phyloP scores from a whole-genome alignment of 768 basidiomycete genomes.

The Mycena indigotica region DNA sequence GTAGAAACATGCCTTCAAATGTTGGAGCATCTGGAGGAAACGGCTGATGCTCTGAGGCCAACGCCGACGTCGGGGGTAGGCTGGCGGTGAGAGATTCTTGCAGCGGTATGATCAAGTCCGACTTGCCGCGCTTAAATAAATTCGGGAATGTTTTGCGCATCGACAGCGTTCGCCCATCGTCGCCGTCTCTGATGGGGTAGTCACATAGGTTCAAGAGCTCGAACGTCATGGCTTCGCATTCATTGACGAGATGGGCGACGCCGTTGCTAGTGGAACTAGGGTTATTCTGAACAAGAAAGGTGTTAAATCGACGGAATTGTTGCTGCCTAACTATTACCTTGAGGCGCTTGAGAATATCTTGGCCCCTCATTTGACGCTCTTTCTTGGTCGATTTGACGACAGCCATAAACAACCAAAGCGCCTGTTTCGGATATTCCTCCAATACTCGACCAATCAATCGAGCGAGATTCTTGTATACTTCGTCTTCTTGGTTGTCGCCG shows the following conservation, averaged over 20 bases:
- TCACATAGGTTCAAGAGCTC: constrained; percentile 73
- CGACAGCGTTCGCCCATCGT: constrained; percentile 40
- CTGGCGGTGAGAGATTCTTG: constrained; percentile 90
- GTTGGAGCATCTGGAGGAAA: constrained; percentile 78
- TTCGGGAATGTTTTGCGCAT: constrained; percentile 60
- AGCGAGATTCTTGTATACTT: constrained; percentile 62
- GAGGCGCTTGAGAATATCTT: constrained; percentile 56
- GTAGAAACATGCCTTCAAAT: constrained; percentile 63
- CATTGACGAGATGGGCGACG: constrained; percentile 53
- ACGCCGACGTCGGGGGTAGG: constrained; percentile 73
- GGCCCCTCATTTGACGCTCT: constrained; percentile 62
- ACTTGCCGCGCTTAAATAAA: constrained; percentile 59
- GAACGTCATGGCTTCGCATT: constrained; percentile 64
- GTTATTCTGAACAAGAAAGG: constrained; percentile 39
- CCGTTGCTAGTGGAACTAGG: constrained; percentile 43
- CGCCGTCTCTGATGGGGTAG: constrained; percentile 42
- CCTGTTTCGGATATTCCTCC: constrained; percentile 84
- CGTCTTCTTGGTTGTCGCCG: constrained; percentile 54
- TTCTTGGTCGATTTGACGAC: constrained; percentile 81
- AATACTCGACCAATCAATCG: constrained; percentile 74
- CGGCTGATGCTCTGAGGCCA: constrained; percentile 69
- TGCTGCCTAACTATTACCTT: constrained; percentile 51
- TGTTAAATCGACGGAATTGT: not conserved
- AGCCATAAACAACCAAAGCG: constrained; percentile 89
- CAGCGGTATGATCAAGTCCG: constrained; percentile 80